phyloP scores from a whole-genome alignment of 2,329 filamentous ascomycete species.

The Colletotrichum orbiculare region DNA sequence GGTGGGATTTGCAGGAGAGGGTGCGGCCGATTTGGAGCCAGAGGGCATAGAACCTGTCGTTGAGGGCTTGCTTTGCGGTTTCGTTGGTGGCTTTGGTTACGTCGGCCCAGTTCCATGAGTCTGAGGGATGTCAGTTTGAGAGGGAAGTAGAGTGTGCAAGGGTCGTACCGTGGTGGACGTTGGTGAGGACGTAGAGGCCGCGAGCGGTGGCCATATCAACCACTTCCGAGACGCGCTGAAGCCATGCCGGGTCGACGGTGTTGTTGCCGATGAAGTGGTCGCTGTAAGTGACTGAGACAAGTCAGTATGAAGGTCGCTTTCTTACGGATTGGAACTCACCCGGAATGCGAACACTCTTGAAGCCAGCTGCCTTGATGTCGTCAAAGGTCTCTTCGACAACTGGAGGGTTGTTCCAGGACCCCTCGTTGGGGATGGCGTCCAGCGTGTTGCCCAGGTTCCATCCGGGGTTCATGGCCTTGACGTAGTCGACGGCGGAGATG shows the following conservation, averaged over 20 bases:
- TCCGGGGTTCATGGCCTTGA: conserved; percentile 62
- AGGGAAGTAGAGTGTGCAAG: not conserved
- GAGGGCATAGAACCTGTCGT: conserved; percentile 65
- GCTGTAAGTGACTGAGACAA: conserved; percentile 63
- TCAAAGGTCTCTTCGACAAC: conserved; percentile 62
- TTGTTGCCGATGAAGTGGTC: conserved; percentile 66
- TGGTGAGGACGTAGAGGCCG: conserved; percentile 64
- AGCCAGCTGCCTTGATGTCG: conserved; percentile 62
- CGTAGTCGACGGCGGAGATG: conserved; percentile 57
- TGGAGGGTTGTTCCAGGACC: conserved; percentile 67
- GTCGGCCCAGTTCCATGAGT: conserved; percentile 69
- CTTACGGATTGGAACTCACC: not conserved
- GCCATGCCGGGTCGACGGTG: conserved; percentile 64
- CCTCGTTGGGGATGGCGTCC: conserved; percentile 57
- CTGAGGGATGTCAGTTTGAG: conserved; percentile 39
- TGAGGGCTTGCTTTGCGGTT: conserved; percentile 62
- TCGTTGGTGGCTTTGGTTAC: conserved; percentile 49
- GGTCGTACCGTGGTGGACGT: conserved; percentile 62
- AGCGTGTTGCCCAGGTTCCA: conserved; percentile 73
- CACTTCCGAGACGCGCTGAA: conserved; percentile 67
- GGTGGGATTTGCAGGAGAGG: conserved; percentile 64
- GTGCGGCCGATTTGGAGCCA: conserved; percentile 69
- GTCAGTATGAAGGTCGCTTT: conserved; percentile 2
- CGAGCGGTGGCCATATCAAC: conserved; percentile 64
- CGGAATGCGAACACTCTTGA: conserved; percentile 69